Percentiles rank a stretch among this genome's conserved stretches.
Evolutionary conservation across 352 stramenopile species (phyloP).

Genomic region (Globisporangium rhizosaccharum): DNA sequence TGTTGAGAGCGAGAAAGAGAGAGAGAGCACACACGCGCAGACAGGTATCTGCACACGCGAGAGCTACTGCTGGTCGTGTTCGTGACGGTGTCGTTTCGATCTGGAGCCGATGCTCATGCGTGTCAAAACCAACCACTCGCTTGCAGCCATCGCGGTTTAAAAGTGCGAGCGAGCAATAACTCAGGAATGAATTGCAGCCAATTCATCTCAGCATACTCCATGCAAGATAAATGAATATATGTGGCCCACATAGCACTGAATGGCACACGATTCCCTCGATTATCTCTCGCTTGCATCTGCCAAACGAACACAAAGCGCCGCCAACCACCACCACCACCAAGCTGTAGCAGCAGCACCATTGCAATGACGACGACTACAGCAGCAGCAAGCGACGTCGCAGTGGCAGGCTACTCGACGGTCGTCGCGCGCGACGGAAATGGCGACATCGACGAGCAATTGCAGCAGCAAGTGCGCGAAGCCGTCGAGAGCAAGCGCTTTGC

Average conservation of each 20-base stretch:
- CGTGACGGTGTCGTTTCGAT: conserved; percentile 11
- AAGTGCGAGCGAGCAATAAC: neutral
- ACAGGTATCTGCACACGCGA: neutral
- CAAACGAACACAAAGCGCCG: neutral
- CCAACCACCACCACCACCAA: neutral
- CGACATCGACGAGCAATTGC: conserved; percentile 9
- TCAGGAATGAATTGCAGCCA: conserved; percentile 1
- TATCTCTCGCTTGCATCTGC: neutral
- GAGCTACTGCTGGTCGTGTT: neutral
- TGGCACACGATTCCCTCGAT: neutral
- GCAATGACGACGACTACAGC: neutral
- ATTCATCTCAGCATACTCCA: neutral
- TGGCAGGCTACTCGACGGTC: neutral
- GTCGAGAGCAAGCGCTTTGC: conserved; percentile 33
- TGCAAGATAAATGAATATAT: neutral
- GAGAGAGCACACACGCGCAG: neutral
- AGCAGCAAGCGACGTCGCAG: neutral
- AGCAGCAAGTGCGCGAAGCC: conserved; percentile 15
- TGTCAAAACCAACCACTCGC: conserved; percentile 11
- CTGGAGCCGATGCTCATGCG: neutral
- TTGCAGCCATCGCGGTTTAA: neutral
- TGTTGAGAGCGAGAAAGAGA: neutral
- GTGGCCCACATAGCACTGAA: neutral
- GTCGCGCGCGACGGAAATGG: neutral
- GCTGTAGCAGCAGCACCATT: no score